Conservation (phyloP, 2,329 filamentous ascomycete genomes). For the Colletotrichum echinochloae region DNA sequence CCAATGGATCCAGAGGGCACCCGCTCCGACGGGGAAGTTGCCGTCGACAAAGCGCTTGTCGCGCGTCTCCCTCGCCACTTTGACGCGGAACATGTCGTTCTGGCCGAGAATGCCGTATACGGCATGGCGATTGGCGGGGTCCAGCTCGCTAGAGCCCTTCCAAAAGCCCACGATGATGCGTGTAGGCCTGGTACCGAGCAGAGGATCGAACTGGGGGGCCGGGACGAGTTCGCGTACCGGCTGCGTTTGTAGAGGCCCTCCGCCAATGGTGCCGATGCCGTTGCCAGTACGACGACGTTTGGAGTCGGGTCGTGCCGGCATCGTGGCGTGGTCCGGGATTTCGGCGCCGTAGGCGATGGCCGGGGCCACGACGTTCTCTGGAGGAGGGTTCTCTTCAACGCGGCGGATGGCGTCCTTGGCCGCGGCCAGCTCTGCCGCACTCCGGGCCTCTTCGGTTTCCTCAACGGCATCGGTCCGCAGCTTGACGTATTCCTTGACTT, state of each 20-base stretch:
- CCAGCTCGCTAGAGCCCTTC: slow-evolving; percentile 63
- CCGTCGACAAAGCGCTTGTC: slow-evolving; percentile 69
- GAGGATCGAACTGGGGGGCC: slow-evolving; percentile 51
- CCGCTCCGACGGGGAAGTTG: slow-evolving; percentile 71
- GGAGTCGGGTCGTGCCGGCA: slow-evolving; percentile 50
- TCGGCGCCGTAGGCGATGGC: slow-evolving; percentile 64
- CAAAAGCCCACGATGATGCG: slow-evolving; percentile 71
- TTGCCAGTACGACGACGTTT: slow-evolving; percentile 63
- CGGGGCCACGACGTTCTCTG: slow-evolving; percentile 57
- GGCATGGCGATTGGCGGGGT: slow-evolving; percentile 67
- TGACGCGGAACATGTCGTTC: slow-evolving; percentile 75
- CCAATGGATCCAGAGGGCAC: slow-evolving; percentile 72
- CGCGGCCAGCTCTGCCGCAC: slow-evolving; percentile 56
- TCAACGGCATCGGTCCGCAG: slow-evolving; percentile 57
- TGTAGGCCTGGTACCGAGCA: slow-evolving; percentile 67
- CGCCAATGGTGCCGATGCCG: slow-evolving; percentile 50
- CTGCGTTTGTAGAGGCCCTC: slow-evolving; percentile 41
- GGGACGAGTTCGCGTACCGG: slow-evolving; percentile 18
- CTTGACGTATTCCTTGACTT: slow-evolving; percentile 73
- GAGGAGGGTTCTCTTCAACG: slow-evolving; percentile 56
- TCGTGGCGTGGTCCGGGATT: slow-evolving; percentile 58
- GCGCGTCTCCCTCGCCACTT: slow-evolving; percentile 69
- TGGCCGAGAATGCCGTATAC: slow-evolving; percentile 72
- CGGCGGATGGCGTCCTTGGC: slow-evolving; percentile 61
- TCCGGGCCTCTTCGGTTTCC: slow-evolving; percentile 54